Percentiles rank a stretch among this genome's conserved stretches.
phyloP scores from a whole-genome alignment of 2,329 filamentous ascomycete species.

The Aureobasidium sp. region DNA sequence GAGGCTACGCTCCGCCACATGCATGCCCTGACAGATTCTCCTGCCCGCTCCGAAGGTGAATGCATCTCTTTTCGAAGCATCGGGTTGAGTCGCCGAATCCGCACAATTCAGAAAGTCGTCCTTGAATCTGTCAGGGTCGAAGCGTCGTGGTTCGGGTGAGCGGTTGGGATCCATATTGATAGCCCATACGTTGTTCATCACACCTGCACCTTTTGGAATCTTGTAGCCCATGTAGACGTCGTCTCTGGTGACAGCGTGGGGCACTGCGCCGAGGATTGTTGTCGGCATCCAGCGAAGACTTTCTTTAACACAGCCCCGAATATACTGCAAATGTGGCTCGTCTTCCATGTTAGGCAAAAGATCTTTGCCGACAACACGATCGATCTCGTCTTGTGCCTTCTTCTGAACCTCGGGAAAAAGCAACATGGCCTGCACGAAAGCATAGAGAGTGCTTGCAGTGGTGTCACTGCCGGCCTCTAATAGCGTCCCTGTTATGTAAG shows the following conservation, averaged over 20 bases:
- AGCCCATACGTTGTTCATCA: constrained; percentile 34
- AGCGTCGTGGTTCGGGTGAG: constrained; percentile 33
- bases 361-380: constrained; percentile 28
- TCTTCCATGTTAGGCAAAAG: constrained; percentile 30
- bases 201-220: constrained; percentile 28
- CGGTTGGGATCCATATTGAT: constrained; percentile 35
- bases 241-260: constrained; percentile 24
- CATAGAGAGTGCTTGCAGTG: constrained; percentile 26
- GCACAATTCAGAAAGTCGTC: constrained; percentile 23
- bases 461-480: constrained; percentile 30
- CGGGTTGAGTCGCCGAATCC: constrained; percentile 30
- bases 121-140: constrained; percentile 29
- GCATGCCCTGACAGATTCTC: constrained; percentile 52
- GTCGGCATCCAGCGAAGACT: constrained; percentile 68
- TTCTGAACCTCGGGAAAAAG: constrained; percentile 39
- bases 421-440: constrained; percentile 44
- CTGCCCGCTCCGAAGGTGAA: constrained; percentile 52
- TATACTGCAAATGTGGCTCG: constrained; percentile 65
- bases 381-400: constrained; percentile 30
- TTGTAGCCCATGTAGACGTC: constrained; percentile 24
- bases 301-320: constrained; percentile 70
- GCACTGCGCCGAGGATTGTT: constrained; percentile 66
- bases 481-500: constrained; percentile 24
- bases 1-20: constrained; percentile 45
- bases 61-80: constrained; percentile 42